Conservation (phyloP, 441 rosid genomes). For the Adansonia grandidieri region DNA sequence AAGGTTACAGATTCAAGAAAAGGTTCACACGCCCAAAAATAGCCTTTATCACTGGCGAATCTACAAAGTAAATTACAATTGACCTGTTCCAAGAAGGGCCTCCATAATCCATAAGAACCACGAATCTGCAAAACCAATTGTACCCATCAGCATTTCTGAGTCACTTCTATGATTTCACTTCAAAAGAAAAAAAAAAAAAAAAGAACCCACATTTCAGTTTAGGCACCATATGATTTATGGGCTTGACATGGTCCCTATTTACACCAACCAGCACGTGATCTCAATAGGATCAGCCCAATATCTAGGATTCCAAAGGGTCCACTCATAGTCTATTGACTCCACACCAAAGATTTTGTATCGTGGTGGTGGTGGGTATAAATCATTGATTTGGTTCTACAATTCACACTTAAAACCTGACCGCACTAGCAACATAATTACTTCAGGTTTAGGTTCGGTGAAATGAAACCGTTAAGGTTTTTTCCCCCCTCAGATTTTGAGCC, state of each 20-base stretch:
- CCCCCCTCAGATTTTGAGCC: background rate
- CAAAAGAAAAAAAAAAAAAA: background rate
- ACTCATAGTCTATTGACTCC: no score
- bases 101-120: background rate
- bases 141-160: background rate
- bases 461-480: background rate
- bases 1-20: background rate
- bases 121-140: background rate
- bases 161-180: constrained; percentile 27
- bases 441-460: constrained; percentile 17
- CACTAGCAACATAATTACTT: background rate
- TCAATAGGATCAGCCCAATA: background rate
- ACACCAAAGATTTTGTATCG: no score
- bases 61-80: background rate
- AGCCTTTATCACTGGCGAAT: background rate
- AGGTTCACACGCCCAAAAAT: background rate
- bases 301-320: constrained; percentile 1
- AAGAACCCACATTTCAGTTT: constrained; percentile 16
- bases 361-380: background rate
- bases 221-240: background rate
- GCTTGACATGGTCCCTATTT: background rate
- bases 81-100: background rate
- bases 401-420: background rate
- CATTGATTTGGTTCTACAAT: background rate
- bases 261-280: background rate